Conservation (phyloP, 2,329 filamentous ascomycete species). For the Fusarium poae region DNA sequence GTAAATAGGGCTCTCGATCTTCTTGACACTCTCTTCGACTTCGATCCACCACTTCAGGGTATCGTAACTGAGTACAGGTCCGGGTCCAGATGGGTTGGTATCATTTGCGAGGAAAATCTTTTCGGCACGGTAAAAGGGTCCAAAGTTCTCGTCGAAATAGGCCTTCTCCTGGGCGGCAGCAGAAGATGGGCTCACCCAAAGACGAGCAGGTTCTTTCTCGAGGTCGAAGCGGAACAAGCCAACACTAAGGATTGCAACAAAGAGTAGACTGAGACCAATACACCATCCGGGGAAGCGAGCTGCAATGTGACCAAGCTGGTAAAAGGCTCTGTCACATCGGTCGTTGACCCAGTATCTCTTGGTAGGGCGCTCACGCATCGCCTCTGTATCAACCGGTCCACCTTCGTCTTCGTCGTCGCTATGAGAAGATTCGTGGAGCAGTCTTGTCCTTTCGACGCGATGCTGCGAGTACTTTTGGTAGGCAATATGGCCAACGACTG, state of each 20-base stretch:
- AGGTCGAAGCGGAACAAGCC: slow-evolving; percentile 92
- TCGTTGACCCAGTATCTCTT: slow-evolving; percentile 87
- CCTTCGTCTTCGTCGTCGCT: slow-evolving; percentile 97
- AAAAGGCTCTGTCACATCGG: slow-evolving; percentile 83
- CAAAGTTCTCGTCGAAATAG: slow-evolving; percentile 94
- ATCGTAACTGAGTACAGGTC: slow-evolving; percentile 88
- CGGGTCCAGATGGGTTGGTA: slow-evolving; percentile 70
- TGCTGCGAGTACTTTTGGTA: slow-evolving; percentile 80
- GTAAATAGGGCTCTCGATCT: slow-evolving; percentile 76
- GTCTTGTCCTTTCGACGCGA: slow-evolving; percentile 83
- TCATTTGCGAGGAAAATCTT: slow-evolving; percentile 96
- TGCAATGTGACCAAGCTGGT: slow-evolving; percentile 81
- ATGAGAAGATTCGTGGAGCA: slow-evolving; percentile 84
- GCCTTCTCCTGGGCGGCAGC: slow-evolving; percentile 91
- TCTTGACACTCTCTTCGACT: slow-evolving; percentile 81
- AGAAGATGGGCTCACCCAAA: slow-evolving; percentile 98
- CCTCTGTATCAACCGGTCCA: slow-evolving; percentile 78
- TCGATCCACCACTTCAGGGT: slow-evolving; percentile 94
- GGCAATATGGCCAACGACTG: slow-evolving; percentile 78
- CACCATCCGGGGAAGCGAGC: slow-evolving; percentile 88
- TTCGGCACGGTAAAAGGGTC: slow-evolving; percentile 94
- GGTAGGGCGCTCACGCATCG: slow-evolving; percentile 82
- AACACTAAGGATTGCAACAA: slow-evolving; percentile 83
- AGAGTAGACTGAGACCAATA: slow-evolving; percentile 78
- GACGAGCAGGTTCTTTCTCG: slow-evolving; percentile 87